These are phyloP conservation scores for Microsporum audouinii DNA, from an alignment of 2,329 filamentous ascomycete species.

Conservation along the genomic window DNA sequence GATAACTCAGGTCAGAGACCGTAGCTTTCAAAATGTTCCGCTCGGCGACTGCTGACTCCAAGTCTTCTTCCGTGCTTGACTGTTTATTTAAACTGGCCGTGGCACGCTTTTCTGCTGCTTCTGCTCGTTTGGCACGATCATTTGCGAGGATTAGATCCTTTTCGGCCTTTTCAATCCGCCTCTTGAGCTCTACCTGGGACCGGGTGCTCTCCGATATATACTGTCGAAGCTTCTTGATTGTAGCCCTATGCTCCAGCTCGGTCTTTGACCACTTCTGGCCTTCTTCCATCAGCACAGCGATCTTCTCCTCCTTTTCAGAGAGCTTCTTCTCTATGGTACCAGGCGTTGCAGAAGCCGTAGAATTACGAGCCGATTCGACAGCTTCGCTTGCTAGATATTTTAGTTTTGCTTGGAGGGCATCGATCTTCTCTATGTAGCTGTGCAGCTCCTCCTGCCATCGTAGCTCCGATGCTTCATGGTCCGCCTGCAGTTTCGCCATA, in stretches of 20 bases:
- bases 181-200: slow-evolving; percentile 37
- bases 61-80: slow-evolving; percentile 43
- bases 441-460: slow-evolving; percentile 73
- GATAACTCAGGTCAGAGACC: slow-evolving; percentile 56
- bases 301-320: slow-evolving; percentile 81
- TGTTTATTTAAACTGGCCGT: slow-evolving; percentile 45
- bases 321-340: slow-evolving; percentile 66
- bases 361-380: slow-evolving; percentile 60
- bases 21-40: slow-evolving; percentile 51
- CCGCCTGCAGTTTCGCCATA: slow-evolving; percentile 39
- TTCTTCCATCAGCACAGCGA: slow-evolving; percentile 81
- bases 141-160: slow-evolving; percentile 39
- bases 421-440: slow-evolving; percentile 75
- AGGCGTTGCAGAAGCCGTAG: slow-evolving; percentile 48
- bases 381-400: slow-evolving; percentile 76
- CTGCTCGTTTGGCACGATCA: slow-evolving; percentile 49
- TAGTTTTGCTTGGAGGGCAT: slow-evolving; percentile 81
- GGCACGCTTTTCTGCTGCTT: slow-evolving; percentile 48
- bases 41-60: slow-evolving; percentile 53
- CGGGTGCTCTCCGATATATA: slow-evolving; percentile 44
- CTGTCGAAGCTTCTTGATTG: slow-evolving; percentile 65
- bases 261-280: slow-evolving; percentile 76
- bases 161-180: slow-evolving; percentile 50
- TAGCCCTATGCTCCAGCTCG: slow-evolving; percentile 71
- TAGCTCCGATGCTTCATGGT: slow-evolving; percentile 41